phyloP scores from a whole-genome alignment of 1,139 yeast genomes.

The Pichia sp. region DNA sequence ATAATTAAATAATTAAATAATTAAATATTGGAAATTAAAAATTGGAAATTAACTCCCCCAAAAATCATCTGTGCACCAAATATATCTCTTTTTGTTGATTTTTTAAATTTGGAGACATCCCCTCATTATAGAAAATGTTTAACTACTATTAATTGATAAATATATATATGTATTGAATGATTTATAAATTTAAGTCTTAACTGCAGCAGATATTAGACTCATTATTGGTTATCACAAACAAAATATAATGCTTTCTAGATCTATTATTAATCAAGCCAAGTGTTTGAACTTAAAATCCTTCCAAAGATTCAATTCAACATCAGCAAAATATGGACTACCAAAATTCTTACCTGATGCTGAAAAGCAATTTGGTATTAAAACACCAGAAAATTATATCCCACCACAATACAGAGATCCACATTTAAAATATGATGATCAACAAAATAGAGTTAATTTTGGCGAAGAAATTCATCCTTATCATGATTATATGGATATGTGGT shows the following conservation, averaged over 20 bases:
- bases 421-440: constrained; percentile 72
- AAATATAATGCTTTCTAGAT: constrained; percentile 13
- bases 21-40: too few species aligned
- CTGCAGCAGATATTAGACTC: too few species aligned
- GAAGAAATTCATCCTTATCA: constrained; percentile 69
- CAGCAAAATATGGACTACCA: constrained; percentile 23
- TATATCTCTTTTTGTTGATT: too few species aligned
- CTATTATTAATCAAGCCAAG: constrained; percentile 3
- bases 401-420: constrained; percentile 61
- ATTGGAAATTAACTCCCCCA: too few species aligned
- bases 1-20: too few species aligned
- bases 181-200: too few species aligned
- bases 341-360: constrained; percentile 26
- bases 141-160: too few species aligned
- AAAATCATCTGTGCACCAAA: too few species aligned
- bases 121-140: too few species aligned
- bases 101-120: too few species aligned
- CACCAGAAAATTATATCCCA: constrained; percentile 47
- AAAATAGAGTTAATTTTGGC: constrained; percentile 70
- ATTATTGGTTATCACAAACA: too few species aligned
- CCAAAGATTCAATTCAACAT: constrained; percentile 15
- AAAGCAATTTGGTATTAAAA: constrained; percentile 33
- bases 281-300: constrained; percentile 5
- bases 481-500: constrained; percentile 79
- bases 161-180: too few species aligned